phyloP scores from a whole-genome alignment of 2,329 filamentous ascomycete species.

The Alternaria solani region DNA sequence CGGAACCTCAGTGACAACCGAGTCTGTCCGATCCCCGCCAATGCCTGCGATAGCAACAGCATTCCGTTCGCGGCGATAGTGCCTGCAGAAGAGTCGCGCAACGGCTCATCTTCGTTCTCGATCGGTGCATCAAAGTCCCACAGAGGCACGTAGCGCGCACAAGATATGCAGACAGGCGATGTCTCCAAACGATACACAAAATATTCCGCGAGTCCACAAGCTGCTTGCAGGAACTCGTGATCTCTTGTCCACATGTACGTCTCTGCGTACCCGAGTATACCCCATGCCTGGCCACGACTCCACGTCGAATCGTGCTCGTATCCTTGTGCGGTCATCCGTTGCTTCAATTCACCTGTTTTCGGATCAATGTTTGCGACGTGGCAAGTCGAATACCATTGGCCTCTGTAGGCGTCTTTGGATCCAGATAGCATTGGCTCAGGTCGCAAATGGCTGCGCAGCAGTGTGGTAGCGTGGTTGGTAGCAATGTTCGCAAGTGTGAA shows the following conservation, averaged over 20 bases:
- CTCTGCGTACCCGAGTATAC: slow-evolving; percentile 55
- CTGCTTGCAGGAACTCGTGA: slow-evolving; percentile 50
- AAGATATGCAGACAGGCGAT: slow-evolving; percentile 18
- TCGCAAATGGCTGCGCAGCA: not conserved
- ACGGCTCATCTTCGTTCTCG: slow-evolving; percentile 31
- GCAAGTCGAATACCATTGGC: slow-evolving; percentile 41
- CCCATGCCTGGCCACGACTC: slow-evolving; percentile 58
- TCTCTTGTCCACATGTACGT: slow-evolving; percentile 54
- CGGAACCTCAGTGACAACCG: slow-evolving; percentile 30
- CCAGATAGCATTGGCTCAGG: slow-evolving; percentile 51
- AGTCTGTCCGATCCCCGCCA: slow-evolving; percentile 45
- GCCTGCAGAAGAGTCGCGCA: slow-evolving; percentile 54
- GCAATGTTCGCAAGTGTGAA: slow-evolving; percentile 39
- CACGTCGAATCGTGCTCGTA: slow-evolving; percentile 53
- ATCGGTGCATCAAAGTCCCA: slow-evolving; percentile 61
- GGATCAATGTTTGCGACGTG: slow-evolving; percentile 57
- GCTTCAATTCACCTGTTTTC: slow-evolving; percentile 44
- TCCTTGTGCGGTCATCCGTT: slow-evolving; percentile 55
- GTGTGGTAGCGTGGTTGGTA: not conserved
- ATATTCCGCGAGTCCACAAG: slow-evolving; percentile 54
- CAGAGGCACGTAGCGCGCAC: slow-evolving; percentile 47
- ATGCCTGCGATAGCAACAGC: slow-evolving; percentile 26
- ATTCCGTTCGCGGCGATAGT: slow-evolving; percentile 53
- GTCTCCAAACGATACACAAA: slow-evolving; percentile 53
- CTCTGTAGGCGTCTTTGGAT: slow-evolving; percentile 30